A percentile compares a stretch with the other conserved stretches of the same genome.
These are phyloP conservation scores for Olyra latifolia DNA, from an alignment of 176 grass and related monocot species.

Conservation along the genomic window DNA sequence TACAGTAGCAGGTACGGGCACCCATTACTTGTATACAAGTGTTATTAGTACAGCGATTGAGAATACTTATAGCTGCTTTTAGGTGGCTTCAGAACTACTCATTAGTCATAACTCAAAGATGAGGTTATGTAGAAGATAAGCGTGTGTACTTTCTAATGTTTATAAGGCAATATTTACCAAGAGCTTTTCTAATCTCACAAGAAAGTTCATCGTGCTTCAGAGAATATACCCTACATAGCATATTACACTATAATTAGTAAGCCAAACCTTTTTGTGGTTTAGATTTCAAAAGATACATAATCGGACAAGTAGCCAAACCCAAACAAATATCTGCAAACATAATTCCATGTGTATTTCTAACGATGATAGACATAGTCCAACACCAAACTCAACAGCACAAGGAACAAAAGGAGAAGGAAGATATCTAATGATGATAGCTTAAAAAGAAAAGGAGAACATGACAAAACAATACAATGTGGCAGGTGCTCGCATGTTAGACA, in stretches of 20 bases:
- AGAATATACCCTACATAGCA: background rate
- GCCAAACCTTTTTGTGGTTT: background rate
- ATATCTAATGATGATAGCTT: background rate
- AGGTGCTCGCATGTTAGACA: background rate
- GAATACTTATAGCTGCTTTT: background rate
- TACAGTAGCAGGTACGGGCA: too few species aligned
- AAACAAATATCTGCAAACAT: background rate
- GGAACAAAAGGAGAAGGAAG: background rate
- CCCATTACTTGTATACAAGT: too few species aligned
- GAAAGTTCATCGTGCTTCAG: background rate
- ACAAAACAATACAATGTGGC: slow-evolving; percentile 5
- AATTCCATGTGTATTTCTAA: background rate
- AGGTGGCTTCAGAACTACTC: background rate
- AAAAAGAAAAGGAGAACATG: background rate
- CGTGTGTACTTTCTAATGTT: background rate
- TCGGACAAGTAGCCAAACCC: background rate
- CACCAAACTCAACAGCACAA: background rate
- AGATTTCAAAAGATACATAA: background rate
- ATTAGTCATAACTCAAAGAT: background rate
- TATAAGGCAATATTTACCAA: background rate
- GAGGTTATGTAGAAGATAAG: background rate
- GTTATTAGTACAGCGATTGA: too few species aligned
- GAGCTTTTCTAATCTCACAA: background rate
- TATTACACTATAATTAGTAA: background rate
- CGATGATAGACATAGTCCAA: background rate